A percentile compares a stretch with the other conserved stretches of the same genome.
Conservation (phyloP, 768 basidiomycete genomes). For the Nidula microcarpa region DNA sequence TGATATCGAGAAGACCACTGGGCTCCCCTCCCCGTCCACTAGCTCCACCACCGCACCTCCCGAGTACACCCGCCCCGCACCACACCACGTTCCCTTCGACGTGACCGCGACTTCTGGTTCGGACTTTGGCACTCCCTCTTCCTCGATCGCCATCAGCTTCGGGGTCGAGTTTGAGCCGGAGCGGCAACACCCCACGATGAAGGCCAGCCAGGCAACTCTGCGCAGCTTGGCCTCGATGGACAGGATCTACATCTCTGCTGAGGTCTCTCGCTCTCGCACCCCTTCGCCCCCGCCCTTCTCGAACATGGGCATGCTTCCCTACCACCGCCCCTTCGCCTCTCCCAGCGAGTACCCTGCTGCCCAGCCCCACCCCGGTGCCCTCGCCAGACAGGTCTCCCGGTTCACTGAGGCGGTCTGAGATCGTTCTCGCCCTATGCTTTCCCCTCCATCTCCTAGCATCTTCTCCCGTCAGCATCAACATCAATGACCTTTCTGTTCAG, state of each 20-base stretch:
- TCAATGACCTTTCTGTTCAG: too few species aligned
- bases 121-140: too few species aligned
- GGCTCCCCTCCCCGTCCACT: background rate
- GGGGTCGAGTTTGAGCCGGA: too few species aligned
- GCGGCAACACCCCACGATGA: background rate
- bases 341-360: slow-evolving; percentile 9
- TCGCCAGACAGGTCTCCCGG: too few species aligned
- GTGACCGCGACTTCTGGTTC: background rate
- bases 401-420: background rate
- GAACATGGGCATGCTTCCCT: slow-evolving; percentile 3
- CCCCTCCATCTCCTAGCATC: too few species aligned
- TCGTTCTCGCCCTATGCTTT: slow-evolving; percentile 12
- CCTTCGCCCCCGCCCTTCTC: background rate
- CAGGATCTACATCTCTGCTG: background rate
- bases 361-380: background rate
- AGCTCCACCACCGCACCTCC: background rate
- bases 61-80: background rate
- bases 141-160: too few species aligned
- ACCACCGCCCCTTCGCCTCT: slow-evolving; percentile 8
- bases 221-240: background rate
- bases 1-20: background rate
- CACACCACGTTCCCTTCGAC: background rate
- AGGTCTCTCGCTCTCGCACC: background rate
- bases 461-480: too few species aligned
- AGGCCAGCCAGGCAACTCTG: background rate